A percentile compares a stretch with the other conserved stretches of the same genome.
phyloP scores from a whole-genome alignment of 1,284 basidiomycete species.

The Marasmius tenuissimus region DNA sequence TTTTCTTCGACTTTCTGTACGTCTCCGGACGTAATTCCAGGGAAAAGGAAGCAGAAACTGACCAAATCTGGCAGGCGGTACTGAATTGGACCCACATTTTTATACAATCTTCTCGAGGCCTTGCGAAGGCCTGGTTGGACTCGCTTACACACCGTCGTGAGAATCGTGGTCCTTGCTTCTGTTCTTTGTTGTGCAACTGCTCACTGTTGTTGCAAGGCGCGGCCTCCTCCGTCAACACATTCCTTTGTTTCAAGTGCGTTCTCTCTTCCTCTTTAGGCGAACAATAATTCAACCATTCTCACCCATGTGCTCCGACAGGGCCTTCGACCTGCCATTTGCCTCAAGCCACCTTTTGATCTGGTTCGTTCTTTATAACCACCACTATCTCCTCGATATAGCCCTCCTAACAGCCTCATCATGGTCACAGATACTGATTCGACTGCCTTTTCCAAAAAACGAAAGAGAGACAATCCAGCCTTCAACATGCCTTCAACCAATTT shows the following conservation, averaged over 20 bases:
- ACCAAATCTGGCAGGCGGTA: conserved; percentile 32
- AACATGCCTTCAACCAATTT: conserved; percentile 38
- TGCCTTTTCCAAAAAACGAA: conserved; percentile 42
- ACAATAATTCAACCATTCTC: conserved; percentile 4
- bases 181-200: conserved; percentile 12
- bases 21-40: conserved; percentile 7
- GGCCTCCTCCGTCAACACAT: conserved; percentile 68
- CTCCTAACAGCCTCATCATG: conserved; percentile 14
- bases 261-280: conserved; percentile 5
- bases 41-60: conserved; percentile 16
- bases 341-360: conserved; percentile 13
- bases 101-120: conserved; percentile 14
- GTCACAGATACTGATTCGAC: conserved; percentile 27
- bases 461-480: conserved; percentile 32
- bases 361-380: not conserved
- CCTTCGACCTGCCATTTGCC: not conserved
- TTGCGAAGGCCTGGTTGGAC: not conserved
- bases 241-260: conserved; percentile 56
- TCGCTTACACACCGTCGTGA: conserved; percentile 1
- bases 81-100: conserved; percentile 42
- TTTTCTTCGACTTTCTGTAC: conserved; percentile 40
- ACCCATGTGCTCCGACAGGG: conserved; percentile 18
- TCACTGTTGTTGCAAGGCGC: conserved; percentile 41
- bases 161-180: conserved; percentile 3
- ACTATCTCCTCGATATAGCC: conserved; percentile 1